Percentiles rank a stretch among this genome's conserved stretches.
phyloP scores from a whole-genome alignment of 2,329 filamentous ascomycete genomes.

The Hypoxylon sp. region DNA sequence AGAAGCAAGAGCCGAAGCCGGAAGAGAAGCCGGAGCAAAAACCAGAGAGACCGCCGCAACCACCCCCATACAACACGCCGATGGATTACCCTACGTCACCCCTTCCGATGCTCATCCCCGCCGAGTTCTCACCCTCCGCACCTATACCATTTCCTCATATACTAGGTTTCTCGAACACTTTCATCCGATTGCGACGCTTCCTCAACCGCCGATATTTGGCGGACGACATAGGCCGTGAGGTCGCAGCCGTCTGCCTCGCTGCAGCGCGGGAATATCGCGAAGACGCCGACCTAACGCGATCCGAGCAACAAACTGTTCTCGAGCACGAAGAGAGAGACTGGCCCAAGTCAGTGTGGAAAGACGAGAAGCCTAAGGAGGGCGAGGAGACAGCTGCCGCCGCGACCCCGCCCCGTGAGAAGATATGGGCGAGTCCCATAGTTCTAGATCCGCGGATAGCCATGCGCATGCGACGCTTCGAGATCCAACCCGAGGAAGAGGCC shows the following conservation, averaged over 20 bases:
- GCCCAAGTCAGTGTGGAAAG: constrained; percentile 82
- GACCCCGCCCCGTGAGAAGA: constrained; percentile 64
- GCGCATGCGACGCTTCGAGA: constrained; percentile 84
- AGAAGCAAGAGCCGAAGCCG: constrained; percentile 56
- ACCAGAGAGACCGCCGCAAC: constrained; percentile 70
- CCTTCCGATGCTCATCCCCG: constrained; percentile 75
- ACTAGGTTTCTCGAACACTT: constrained; percentile 91
- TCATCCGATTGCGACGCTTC: constrained; percentile 87
- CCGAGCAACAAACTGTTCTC: constrained; percentile 75
- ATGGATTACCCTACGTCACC: constrained; percentile 76
- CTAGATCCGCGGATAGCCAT: constrained; percentile 80
- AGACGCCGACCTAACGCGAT: constrained; percentile 52
- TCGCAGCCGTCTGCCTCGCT: constrained; percentile 84
- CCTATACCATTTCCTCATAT: constrained; percentile 87
- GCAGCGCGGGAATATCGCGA: constrained; percentile 64
- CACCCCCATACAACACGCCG: constrained; percentile 79
- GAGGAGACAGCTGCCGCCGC: constrained; percentile 39
- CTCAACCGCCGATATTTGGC: constrained; percentile 87
- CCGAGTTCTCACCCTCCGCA: constrained; percentile 77
- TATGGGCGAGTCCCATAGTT: constrained; percentile 81
- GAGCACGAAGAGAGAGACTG: constrained; percentile 81
- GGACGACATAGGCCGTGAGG: constrained; percentile 87
- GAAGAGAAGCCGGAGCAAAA: constrained; percentile 63
- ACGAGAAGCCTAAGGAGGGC: constrained; percentile 54
- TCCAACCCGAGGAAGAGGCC: constrained; percentile 76